These are phyloP conservation scores for Phlebiopsis gigantea DNA, from an alignment of 768 basidiomycete genomes.

Conservation along the genomic window DNA sequence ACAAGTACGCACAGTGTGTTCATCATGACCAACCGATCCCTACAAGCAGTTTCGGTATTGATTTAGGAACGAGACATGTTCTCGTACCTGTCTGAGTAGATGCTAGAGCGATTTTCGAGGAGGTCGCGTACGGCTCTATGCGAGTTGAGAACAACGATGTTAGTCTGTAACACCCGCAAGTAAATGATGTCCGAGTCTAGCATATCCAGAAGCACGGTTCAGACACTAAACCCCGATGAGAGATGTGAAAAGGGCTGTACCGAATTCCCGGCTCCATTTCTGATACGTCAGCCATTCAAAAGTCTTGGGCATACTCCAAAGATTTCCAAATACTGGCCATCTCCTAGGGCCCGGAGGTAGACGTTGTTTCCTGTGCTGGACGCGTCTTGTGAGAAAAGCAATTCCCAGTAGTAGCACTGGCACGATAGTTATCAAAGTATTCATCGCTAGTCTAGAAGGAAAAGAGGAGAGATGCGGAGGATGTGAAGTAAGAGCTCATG, in stretches of 20 bases:
- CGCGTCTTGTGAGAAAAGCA: too few species aligned
- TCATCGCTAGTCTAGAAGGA: too few species aligned
- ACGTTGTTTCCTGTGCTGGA: too few species aligned
- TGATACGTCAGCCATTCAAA: slow-evolving; percentile 18
- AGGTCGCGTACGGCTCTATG: slow-evolving; percentile 28
- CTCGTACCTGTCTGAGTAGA: slow-evolving; percentile 28
- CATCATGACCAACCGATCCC: slow-evolving; percentile 14
- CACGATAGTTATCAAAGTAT: too few species aligned
- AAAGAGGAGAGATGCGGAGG: too few species aligned
- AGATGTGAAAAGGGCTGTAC: too few species aligned
- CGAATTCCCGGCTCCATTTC: slow-evolving; percentile 21
- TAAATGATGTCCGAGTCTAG: slow-evolving; percentile 2
- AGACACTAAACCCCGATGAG: too few species aligned
- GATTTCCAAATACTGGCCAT: slow-evolving; percentile 31
- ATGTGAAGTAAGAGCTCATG: too few species aligned
- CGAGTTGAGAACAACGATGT: slow-evolving; percentile 29
- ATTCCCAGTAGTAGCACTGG: too few species aligned
- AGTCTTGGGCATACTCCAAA: slow-evolving; percentile 23
- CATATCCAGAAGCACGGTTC: too few species aligned
- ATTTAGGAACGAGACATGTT: neutral
- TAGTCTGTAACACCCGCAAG: slow-evolving; percentile 7
- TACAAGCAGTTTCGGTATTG: neutral
- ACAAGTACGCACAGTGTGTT: slow-evolving; percentile 9
- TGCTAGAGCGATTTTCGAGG: slow-evolving; percentile 28
- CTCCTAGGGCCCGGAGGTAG: slow-evolving; percentile 27